Conservation (phyloP, 2,329 filamentous ascomycete species). For the Penicillium paneum region DNA sequence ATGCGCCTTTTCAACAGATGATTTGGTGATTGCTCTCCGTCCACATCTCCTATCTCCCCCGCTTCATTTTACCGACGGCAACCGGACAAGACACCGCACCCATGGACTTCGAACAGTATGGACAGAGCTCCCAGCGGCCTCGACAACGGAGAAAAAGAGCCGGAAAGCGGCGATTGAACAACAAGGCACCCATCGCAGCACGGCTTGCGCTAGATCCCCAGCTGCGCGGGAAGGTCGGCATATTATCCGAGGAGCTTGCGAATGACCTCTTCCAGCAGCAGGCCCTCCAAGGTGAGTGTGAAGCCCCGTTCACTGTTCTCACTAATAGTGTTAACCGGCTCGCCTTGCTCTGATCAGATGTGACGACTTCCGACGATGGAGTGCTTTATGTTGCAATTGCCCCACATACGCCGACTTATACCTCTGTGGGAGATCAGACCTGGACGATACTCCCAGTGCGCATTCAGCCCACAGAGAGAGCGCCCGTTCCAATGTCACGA, state of each 20-base stretch:
- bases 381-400: slow-evolving; percentile 47
- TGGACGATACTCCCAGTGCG: slow-evolving; percentile 85
- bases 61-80: slow-evolving; percentile 23
- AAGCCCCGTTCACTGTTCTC: not conserved
- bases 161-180: slow-evolving; percentile 42
- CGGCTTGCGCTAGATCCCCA: slow-evolving; percentile 80
- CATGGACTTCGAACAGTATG: slow-evolving; percentile 46
- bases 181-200: slow-evolving; percentile 74
- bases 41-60: not conserved
- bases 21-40: slow-evolving; percentile 20
- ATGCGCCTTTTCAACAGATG: not conserved
- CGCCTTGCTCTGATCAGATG: slow-evolving; percentile 10
- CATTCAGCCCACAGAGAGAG: slow-evolving; percentile 44
- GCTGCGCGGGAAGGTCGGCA: slow-evolving; percentile 78
- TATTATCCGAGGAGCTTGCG: slow-evolving; percentile 83
- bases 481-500: slow-evolving; percentile 61
- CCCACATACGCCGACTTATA: slow-evolving; percentile 43
- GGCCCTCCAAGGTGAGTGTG: slow-evolving; percentile 50
- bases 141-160: slow-evolving; percentile 52
- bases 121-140: slow-evolving; percentile 43
- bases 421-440: slow-evolving; percentile 56
- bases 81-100: slow-evolving; percentile 15
- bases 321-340: slow-evolving; percentile 6
- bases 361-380: slow-evolving; percentile 27
- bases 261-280: slow-evolving; percentile 68